Conservation (phyloP, 768 basidiomycete species). For the Panus rudis region DNA sequence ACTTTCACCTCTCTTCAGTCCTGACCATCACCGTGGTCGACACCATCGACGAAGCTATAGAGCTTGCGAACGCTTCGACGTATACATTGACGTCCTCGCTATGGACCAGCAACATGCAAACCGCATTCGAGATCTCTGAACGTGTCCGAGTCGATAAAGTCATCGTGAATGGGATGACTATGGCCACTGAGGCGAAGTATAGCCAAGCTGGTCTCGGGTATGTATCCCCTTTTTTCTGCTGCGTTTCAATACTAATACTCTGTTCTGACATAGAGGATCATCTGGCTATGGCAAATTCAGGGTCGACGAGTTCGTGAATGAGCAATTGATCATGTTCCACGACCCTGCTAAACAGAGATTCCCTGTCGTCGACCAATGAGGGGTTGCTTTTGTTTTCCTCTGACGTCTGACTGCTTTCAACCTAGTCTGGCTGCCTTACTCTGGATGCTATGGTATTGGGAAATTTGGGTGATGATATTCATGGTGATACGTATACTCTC, state of each 20-base stretch:
- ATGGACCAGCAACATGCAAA: conserved; percentile 42
- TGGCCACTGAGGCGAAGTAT: conserved; percentile 1
- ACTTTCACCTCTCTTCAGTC: conserved; percentile 18
- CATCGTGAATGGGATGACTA: conserved; percentile 5
- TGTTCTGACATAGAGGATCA: conserved; percentile 2
- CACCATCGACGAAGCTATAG: conserved; percentile 46
- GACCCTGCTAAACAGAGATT: no score
- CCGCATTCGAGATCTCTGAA: conserved; percentile 39
- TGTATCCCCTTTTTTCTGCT: neutral
- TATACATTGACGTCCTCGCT: conserved; percentile 46
- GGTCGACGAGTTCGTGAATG: conserved; percentile 1
- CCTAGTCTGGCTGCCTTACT: no score
- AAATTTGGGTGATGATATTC: no score
- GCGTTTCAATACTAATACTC: neutral
- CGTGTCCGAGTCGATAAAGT: conserved; percentile 38
- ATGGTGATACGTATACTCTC: no score
- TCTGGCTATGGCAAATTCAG: conserved; percentile 7
- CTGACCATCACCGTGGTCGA: conserved; percentile 40
- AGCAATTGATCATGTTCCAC: conserved; percentile 3
- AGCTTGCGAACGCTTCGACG: conserved; percentile 46
- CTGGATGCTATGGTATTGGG: no score
- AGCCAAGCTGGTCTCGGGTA: conserved; percentile 4
- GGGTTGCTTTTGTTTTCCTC: no score
- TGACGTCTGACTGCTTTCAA: no score
- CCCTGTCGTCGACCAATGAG: no score